A percentile compares a stretch with the other conserved stretches of the same genome.
These are phyloP conservation scores for Suillus brevipes DNA, from an alignment of 768 basidiomycete species.

Conservation along the genomic window DNA sequence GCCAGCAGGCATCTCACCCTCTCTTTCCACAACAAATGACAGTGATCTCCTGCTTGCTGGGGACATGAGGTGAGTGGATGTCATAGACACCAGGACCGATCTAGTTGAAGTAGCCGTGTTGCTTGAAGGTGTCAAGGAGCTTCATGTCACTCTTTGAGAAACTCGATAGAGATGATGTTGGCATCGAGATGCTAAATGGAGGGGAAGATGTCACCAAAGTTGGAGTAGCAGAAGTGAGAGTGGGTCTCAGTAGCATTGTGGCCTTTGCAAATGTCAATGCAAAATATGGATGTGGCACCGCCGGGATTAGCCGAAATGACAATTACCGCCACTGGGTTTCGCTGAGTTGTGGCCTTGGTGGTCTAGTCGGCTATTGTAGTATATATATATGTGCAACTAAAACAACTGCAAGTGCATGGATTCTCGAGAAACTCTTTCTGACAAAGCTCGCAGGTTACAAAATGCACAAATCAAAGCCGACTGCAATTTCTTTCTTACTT, in stretches of 20 bases:
- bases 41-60: slow-evolving; percentile 89
- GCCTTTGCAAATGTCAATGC: no score
- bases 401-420: no score
- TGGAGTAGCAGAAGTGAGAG: slow-evolving; percentile 71
- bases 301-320: no score
- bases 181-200: slow-evolving; percentile 96
- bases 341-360: no score
- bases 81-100: slow-evolving; percentile 99
- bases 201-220: slow-evolving; percentile 61
- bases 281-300: no score
- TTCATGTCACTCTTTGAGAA: slow-evolving; percentile 99
- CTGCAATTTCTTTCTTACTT: neutral
- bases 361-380: no score
- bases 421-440: no score
- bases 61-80: slow-evolving; percentile 99
- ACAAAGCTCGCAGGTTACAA: neutral
- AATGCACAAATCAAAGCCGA: neutral
- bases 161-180: slow-evolving; percentile 98
- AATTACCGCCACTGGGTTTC: no score
- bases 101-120: slow-evolving; percentile 93
- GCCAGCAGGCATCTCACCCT: no score
- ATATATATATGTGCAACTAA: no score
- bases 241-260: no score
- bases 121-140: slow-evolving; percentile 91
- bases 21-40: no score